Evolutionary conservation across 352 stramenopile species (phyloP).

Genomic region (Globisporangium cystogenes): DNA sequence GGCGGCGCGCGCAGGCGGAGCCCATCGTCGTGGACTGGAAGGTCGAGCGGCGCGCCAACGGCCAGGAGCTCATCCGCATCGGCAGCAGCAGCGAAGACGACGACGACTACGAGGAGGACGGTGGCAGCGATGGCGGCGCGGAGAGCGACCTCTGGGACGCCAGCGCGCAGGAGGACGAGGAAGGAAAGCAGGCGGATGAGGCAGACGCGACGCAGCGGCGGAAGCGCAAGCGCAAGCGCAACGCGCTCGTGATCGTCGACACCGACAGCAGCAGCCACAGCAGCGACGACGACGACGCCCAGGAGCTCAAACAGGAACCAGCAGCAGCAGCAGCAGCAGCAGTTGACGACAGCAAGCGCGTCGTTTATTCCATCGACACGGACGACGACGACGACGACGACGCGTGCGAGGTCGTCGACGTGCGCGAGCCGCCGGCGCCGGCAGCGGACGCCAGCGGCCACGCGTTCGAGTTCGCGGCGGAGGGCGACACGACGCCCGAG

Average conservation of each 20-base stretch:
- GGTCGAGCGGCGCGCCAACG: slow-evolving; percentile 41
- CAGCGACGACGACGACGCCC: not conserved
- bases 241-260: slow-evolving; percentile 1
- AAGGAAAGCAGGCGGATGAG: not conserved
- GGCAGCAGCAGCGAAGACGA: slow-evolving; percentile 30
- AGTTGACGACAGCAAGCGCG: slow-evolving; percentile 1
- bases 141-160: not conserved
- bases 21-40: slow-evolving; percentile 75
- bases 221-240: slow-evolving; percentile 4
- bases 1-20: slow-evolving; percentile 74
- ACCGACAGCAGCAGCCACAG: not conserved
- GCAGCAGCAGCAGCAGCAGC: slow-evolving; percentile 1
- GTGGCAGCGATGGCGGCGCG: not conserved
- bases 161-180: slow-evolving; percentile 17
- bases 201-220: too few relatives aligned
- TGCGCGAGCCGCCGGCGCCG: not conserved
- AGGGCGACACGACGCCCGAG: slow-evolving; percentile 12
- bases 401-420: slow-evolving; percentile 5
- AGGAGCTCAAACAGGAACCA: slow-evolving; percentile 7
- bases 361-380: slow-evolving; percentile 32
- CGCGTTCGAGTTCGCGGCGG: not conserved
- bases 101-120: slow-evolving; percentile 18
- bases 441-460: not conserved
- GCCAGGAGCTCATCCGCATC: slow-evolving; percentile 54
- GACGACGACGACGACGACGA: slow-evolving; percentile 18